Base-by-base conservation (phyloP, 306 rosid genomes). In the Rosa rugosa region DNA sequence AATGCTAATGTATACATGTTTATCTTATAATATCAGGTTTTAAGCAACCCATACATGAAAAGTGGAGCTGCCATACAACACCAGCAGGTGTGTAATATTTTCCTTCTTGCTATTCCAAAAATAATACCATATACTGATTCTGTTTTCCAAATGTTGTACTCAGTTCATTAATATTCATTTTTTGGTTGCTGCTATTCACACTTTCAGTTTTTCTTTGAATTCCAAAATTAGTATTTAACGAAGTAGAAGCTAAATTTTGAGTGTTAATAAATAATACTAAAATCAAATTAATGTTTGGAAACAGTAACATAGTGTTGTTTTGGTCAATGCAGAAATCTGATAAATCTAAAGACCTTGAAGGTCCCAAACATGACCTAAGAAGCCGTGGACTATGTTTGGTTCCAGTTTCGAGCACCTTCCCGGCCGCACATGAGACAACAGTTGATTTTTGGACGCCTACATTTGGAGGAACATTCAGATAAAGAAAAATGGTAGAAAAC, bases 401-500 rank as follows among this genome's bases (percentile, higher is more conserved):
- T 67, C 99, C 99, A 0, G 90, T 90, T 82, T 93, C 99, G 7
- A 96, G 93, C 77, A 96, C 98, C 75, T 93, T 86, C 81, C 99
- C 98, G 0, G 89, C 93, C 54, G 89, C 98, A 70, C 99, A 93
- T 74, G 99, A 91, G 83, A 88, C 87, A 51, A 78, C 98, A 1
- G 94, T 96, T 47, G 98, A 96, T 87, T 93, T 96, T 84, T 96
- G 99, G 99, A 96, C 96, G 10, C 97, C 98, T 69, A 89, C 97
- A 76, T 96, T 89, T 47, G 97, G 94, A 83, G 98, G 94, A 74
- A 82, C 91, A 45, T 90, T 86, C 78, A 88, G 99, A 90, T 95
- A 85, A 83, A 78, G 69, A 71, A 53, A 23, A 79, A n/a, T 46
- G 79, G 47, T 76, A 12, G 36, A 75, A 5, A 64, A 64, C 69